A percentile compares a stretch with the other conserved stretches of the same genome.
These are phyloP conservation scores for Chrysoporthe austroafricana DNA, from an alignment of 2,329 filamentous ascomycete genomes.

Conservation along the genomic window DNA sequence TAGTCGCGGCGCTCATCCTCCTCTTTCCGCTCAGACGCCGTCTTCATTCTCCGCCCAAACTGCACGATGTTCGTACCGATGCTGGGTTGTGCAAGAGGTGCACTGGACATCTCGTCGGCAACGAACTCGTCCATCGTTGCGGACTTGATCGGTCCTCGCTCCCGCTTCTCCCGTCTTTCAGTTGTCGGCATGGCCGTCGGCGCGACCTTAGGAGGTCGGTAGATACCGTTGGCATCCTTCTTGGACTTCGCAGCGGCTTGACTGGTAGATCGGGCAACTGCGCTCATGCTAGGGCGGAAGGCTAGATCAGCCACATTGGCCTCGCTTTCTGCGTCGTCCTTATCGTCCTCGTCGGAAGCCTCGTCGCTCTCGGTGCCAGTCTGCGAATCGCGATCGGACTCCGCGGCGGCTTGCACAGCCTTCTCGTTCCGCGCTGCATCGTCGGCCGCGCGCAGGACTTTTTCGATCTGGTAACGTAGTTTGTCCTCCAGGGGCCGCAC, in stretches of 20 bases:
- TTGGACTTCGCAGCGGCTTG: conserved; percentile 36
- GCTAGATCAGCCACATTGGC: conserved; percentile 35
- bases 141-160: conserved; percentile 71
- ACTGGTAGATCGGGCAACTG: conserved; percentile 41
- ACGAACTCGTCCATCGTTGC: conserved; percentile 92
- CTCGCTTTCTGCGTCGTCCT: conserved; percentile 38
- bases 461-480: conserved; percentile 94
- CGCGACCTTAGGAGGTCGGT: conserved; percentile 85
- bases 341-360: conserved; percentile 39
- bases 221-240: conserved; percentile 69
- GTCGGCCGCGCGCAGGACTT: conserved; percentile 85
- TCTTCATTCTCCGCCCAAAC: conserved; percentile 79
- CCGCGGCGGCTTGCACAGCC: conserved; percentile 40
- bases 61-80: conserved; percentile 88
- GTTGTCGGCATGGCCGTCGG: conserved; percentile 80
- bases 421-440: conserved; percentile 61
- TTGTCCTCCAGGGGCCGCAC: conserved; percentile 87
- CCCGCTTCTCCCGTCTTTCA: conserved; percentile 63
- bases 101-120: conserved; percentile 77
- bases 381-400: conserved; percentile 41
- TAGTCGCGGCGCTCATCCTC: conserved; percentile 83
- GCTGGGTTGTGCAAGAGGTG: conserved; percentile 82
- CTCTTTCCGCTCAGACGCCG: conserved; percentile 71
- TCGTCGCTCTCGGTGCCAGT: conserved; percentile 43
- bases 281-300: conserved; percentile 43